Conservation (phyloP, 495 filamentous ascomycete species). For the Aspergillus conjunctus region DNA sequence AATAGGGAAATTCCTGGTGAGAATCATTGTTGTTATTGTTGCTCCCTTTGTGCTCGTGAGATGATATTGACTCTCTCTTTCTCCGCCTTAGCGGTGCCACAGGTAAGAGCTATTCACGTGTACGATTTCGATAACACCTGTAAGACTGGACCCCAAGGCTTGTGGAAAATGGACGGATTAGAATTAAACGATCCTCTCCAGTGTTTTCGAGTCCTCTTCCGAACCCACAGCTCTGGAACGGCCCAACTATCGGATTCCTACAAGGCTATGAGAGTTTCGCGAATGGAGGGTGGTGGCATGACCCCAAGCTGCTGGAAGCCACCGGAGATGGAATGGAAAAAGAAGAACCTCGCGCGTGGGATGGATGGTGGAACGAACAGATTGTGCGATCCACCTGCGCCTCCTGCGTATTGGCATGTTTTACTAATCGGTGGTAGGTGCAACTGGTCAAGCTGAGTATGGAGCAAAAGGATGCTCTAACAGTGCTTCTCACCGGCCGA, state of each 20-base stretch:
- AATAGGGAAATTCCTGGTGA: slow-evolving; percentile 69
- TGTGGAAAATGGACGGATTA: neutral
- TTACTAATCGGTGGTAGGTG: slow-evolving; percentile 54
- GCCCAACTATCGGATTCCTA: slow-evolving; percentile 71
- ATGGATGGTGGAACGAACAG: slow-evolving; percentile 97
- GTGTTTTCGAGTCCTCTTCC: slow-evolving; percentile 91
- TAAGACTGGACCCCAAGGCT: slow-evolving; percentile 42
- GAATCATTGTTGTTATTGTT: slow-evolving; percentile 16
- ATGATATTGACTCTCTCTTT: slow-evolving; percentile 12
- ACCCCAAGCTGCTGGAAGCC: slow-evolving; percentile 78
- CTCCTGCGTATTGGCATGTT: neutral
- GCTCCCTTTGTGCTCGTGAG: slow-evolving; percentile 8
- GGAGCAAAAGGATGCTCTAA: slow-evolving; percentile 84
- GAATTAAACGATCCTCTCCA: slow-evolving; percentile 36
- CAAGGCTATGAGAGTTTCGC: slow-evolving; percentile 73
- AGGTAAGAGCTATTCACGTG: slow-evolving; percentile 81
- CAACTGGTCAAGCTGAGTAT: slow-evolving; percentile 79
- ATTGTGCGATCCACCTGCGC: slow-evolving; percentile 54
- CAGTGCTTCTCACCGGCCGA: slow-evolving; percentile 87
- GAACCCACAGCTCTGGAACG: slow-evolving; percentile 85
- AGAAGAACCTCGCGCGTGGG: slow-evolving; percentile 84
- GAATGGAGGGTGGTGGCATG: slow-evolving; percentile 98
- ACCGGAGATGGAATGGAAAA: slow-evolving; percentile 82
- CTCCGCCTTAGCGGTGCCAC: slow-evolving; percentile 52
- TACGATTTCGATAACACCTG: slow-evolving; percentile 99